A percentile compares a stretch with the other conserved stretches of the same genome.
Evolutionary conservation across 1,284 basidiomycete genomes (phyloP).

Genomic region (Boletus smithii): DNA sequence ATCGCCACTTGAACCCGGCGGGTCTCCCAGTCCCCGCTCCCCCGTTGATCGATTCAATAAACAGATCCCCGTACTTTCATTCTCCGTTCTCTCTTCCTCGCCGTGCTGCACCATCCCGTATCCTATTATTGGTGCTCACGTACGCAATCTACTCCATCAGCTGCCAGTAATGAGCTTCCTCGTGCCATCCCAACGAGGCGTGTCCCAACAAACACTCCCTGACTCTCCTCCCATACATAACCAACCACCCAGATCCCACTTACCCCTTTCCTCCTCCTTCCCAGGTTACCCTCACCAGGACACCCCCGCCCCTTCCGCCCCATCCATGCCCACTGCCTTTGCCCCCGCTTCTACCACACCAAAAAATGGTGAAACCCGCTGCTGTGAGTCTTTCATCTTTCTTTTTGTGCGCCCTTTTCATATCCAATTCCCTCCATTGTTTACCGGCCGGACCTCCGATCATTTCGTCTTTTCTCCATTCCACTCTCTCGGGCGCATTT

Average conservation of each 20-base stretch:
- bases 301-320: conserved; percentile 22
- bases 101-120: conserved; percentile 16
- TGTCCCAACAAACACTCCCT: conserved; percentile 31
- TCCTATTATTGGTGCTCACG: conserved; percentile 19
- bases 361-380: conserved; percentile 66
- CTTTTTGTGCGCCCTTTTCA: neutral
- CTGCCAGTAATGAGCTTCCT: conserved; percentile 42
- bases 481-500: conserved; percentile 13
- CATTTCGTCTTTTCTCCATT: conserved; percentile 17
- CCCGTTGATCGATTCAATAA: conserved; percentile 15
- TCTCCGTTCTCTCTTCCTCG: conserved; percentile 18
- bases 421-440: conserved; percentile 14
- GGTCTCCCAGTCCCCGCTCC: conserved; percentile 2
- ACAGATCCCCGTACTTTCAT: conserved; percentile 19
- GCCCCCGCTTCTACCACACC: conserved; percentile 36
- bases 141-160: conserved; percentile 23
- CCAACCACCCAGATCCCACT: conserved; percentile 34
- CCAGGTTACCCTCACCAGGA: conserved; percentile 30
- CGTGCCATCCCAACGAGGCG: conserved; percentile 38
- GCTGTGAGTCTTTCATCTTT: conserved; percentile 51
- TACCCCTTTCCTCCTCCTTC: conserved; percentile 39
- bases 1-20: neutral
- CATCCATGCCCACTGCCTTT: conserved; percentile 22
- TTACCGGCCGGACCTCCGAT: conserved; percentile 32
- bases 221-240: conserved; percentile 32